phyloP scores from a whole-genome alignment of 139 green algal genomes.

The Tetraselmis chui region DNA sequence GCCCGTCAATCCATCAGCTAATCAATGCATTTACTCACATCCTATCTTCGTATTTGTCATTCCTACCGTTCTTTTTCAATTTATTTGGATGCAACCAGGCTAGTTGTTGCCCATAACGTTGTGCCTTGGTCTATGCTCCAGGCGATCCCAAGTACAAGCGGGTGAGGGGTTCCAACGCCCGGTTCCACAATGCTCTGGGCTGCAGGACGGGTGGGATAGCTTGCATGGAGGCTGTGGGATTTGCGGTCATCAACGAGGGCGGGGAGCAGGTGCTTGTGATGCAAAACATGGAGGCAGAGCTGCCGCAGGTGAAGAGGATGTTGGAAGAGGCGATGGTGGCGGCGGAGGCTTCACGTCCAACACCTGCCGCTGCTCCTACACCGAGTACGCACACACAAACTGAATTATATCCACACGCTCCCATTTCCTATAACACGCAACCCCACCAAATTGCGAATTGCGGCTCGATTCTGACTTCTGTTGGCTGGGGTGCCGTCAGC shows the following conservation, averaged over 20 bases:
- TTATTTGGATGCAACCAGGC: no score
- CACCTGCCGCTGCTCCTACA: not conserved
- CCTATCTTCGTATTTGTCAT: no score
- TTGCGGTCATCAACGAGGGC: not conserved
- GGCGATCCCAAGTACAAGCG: not conserved
- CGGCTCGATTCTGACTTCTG: no score
- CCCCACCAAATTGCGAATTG: no score
- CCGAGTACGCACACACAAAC: no score
- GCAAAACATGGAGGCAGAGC: not conserved
- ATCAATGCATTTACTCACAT: no score
- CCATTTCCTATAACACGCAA: no score
- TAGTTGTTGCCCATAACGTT: no score
- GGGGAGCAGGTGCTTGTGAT: not conserved
- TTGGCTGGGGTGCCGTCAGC: not conserved
- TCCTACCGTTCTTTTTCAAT: no score
- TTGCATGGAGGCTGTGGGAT: not conserved
- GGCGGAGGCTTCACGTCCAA: not conserved
- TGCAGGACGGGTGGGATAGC: not conserved
- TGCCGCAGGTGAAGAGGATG: not conserved
- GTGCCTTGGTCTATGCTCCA: no score
- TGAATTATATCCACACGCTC: no score
- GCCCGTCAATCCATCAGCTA: no score
- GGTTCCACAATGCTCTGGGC: not conserved
- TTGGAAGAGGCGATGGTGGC: not conserved
- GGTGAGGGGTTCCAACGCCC: not conserved